These are phyloP conservation scores for Neoascochyta sp. DNA, from an alignment of 2,329 filamentous ascomycete genomes.

Conservation along the genomic window DNA sequence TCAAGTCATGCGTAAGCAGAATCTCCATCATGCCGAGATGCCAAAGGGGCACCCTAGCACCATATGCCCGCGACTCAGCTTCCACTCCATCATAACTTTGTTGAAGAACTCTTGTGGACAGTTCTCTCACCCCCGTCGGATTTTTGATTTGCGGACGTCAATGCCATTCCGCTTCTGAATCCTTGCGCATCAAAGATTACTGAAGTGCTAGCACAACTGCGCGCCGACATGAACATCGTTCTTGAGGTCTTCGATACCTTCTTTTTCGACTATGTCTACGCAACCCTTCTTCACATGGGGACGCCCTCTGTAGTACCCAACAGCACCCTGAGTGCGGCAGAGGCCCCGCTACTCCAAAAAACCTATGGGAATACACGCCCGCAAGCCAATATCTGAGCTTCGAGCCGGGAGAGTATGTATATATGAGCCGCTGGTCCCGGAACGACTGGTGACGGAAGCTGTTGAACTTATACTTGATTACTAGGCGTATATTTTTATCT, in stretches of 20 bases:
- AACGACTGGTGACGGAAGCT: constrained; percentile 75
- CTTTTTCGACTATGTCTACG: constrained; percentile 75
- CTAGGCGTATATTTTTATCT: constrained; percentile 88
- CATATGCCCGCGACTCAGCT: no score
- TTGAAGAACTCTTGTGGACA: no score
- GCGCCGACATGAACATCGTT: constrained; percentile 84
- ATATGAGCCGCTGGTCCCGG: constrained; percentile 70
- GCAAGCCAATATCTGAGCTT: constrained; percentile 67
- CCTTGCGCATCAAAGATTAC: no score
- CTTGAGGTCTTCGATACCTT: constrained; percentile 82
- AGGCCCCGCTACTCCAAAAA: constrained; percentile 46
- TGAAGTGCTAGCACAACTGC: no score
- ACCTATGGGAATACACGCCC: constrained; percentile 65
- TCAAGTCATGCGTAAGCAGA: no score
- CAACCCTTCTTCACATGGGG: constrained; percentile 59
- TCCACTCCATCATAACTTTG: no score
- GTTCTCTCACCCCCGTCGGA: no score
- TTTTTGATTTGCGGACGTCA: no score
- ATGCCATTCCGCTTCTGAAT: no score
- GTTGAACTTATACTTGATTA: constrained; percentile 74
- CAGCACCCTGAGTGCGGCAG: no score
- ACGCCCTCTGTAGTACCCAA: constrained; percentile 52
- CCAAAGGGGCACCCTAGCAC: no score
- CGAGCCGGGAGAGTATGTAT: constrained; percentile 70
- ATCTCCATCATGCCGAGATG: no score